Base-by-base conservation (phyloP, 208 protist genomes). In the Blechomonas ayalai region DNA sequence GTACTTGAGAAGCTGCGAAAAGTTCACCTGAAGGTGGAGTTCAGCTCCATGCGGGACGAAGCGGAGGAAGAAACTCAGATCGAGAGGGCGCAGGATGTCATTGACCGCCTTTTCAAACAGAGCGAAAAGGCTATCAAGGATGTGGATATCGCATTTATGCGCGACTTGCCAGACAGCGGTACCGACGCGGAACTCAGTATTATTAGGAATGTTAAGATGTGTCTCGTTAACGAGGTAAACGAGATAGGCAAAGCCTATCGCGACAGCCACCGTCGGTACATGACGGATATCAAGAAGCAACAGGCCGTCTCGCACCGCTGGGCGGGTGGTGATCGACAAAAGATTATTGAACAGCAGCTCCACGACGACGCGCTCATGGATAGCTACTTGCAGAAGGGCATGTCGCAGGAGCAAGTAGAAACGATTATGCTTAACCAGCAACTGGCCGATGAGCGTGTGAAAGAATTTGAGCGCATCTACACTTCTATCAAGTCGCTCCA, bases 361-460 rank as follows among this genome's bases (percentile, higher is more conserved):
- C 77, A 88, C 39, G 78, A 83, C 33, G 80, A 91, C 45, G 80
- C 83, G 0, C 57, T 87, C 28, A 86, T 94, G 71, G 82, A 95
- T 44, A 82, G 94, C 50, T 89, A 92, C 59, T 53, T 96, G 10
- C 73, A 88, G 50, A 90, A 93, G 47, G 85, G 85, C 23, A 92
- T 95, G 82, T 90, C 87, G 23, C 80, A 92, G 51, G 91, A 95
- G 22, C 90, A 97, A 62, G 82, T 95, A 27, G 87, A 95, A 43
- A 90, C 77, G 3, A 90, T 97, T 55, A 74, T 88, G 52, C 63
- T 95, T 23, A 95, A 91, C 41, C 75, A 92, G 52, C 76, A 93
- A 29, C 82, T 92, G 72, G 87, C 88, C 0, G 69, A 87, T 53
- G 86, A 97, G 41, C 81, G 92, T 0, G 84, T 95, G 18, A 91